A percentile compares a stretch with the other conserved stretches of the same genome.
phyloP scores from a whole-genome alignment of 108 stramenopile genomes.

The Parietichytrium sp. region DNA sequence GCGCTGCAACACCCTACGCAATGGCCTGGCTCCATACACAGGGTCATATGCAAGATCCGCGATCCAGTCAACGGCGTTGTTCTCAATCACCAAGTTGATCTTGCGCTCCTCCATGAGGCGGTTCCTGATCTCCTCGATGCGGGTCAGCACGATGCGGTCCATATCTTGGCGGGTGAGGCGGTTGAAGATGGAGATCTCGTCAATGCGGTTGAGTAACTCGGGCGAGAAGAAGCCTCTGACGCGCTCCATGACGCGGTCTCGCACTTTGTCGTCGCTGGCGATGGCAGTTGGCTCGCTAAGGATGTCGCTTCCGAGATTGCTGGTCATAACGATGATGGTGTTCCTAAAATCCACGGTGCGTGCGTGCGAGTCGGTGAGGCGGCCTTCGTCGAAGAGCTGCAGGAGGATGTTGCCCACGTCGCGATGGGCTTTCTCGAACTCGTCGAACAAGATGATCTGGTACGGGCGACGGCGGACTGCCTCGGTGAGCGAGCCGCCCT shows the following conservation, averaged over 20 bases:
- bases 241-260: conserved; percentile 68
- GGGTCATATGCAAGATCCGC: conserved; percentile 61
- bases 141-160: conserved; percentile 67
- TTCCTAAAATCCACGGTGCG: conserved; percentile 95
- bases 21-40: conserved; percentile 61
- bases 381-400: conserved; percentile 91
- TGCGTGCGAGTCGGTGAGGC: conserved; percentile 89
- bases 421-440: conserved; percentile 95
- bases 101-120: conserved; percentile 54
- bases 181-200: conserved; percentile 94
- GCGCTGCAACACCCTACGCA: conserved; percentile 62
- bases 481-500: conserved; percentile 93
- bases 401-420: conserved; percentile 84
- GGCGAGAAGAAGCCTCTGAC: conserved; percentile 82
- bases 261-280: conserved; percentile 49
- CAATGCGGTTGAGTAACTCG: conserved; percentile 95
- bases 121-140: conserved; percentile 55
- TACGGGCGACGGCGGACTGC: conserved; percentile 87
- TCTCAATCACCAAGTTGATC: conserved; percentile 53
- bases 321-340: conserved; percentile 87
- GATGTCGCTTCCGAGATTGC: conserved; percentile 79
- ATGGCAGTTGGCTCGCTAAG: conserved; percentile 46
- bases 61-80: conserved; percentile 56
- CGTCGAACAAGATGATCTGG: conserved; percentile 88
- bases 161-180: conserved; percentile 74